Conservation (phyloP, 768 basidiomycete species). For the Hygrocybe punicea region DNA sequence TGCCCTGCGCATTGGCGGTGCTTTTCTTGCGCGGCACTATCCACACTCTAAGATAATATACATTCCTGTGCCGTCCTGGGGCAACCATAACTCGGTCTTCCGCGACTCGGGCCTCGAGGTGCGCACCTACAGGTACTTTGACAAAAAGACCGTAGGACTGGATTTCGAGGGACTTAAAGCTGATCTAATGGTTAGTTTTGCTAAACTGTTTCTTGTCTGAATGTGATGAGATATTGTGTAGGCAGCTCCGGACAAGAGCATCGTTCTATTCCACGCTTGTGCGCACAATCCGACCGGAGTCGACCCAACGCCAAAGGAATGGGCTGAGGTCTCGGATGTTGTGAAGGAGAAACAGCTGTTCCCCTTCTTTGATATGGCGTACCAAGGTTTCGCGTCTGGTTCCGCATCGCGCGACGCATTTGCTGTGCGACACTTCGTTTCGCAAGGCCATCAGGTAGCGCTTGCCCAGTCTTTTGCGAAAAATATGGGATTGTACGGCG, state of each 20-base stretch:
- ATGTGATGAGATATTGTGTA: constrained; percentile 12
- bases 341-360: constrained; percentile 87
- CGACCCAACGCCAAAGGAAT: constrained; percentile 91
- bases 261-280: constrained; percentile 93
- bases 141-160: constrained; percentile 86
- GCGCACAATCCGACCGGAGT: constrained; percentile 99
- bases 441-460: constrained; percentile 84
- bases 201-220: background rate
- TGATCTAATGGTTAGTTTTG: constrained; percentile 67
- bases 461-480: constrained; percentile 96
- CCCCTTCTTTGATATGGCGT: constrained; percentile 99
- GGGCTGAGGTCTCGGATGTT: constrained; percentile 85
- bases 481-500: constrained; percentile 99
- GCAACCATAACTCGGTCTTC: constrained; percentile 93
- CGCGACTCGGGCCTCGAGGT: constrained; percentile 94
- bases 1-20: constrained; percentile 91
- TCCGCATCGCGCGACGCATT: constrained; percentile 87
- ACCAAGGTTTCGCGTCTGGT: constrained; percentile 98
- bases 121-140: constrained; percentile 88
- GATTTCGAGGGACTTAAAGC: constrained; percentile 89
- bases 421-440: constrained; percentile 91
- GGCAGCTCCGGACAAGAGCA: constrained; percentile 73
- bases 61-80: constrained; percentile 93
- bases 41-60: constrained; percentile 85
- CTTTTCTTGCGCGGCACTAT: constrained; percentile 87